These are phyloP conservation scores for Blastobotrys capitulatus DNA, from an alignment of 1,139 yeast genomes.

Conservation along the genomic window DNA sequence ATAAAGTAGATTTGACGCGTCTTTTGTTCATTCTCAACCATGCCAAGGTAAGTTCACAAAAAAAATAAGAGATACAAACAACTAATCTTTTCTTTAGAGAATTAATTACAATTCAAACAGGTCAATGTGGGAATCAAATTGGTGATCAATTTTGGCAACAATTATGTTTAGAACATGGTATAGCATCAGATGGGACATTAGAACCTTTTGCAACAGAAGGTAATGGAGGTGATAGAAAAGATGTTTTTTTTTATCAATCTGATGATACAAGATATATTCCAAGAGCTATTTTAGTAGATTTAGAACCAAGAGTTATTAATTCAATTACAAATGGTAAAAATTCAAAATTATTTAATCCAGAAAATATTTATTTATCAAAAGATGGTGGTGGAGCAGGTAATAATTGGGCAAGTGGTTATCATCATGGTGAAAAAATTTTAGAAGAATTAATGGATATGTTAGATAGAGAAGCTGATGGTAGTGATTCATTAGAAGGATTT, in stretches of 20 bases:
- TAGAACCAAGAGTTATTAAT: conserved; percentile 85
- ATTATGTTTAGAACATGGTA: conserved; percentile 82
- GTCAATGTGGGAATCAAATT: conserved; percentile 96
- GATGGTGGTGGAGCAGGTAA: conserved; percentile 85
- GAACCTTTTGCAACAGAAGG: conserved; percentile 29
- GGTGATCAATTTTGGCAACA: conserved; percentile 94
- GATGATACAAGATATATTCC: conserved; percentile 82
- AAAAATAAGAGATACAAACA: neutral
- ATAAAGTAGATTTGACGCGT: too few species aligned
- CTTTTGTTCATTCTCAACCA: too few species aligned
- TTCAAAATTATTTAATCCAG: conserved; percentile 73
- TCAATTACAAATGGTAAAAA: conserved; percentile 49
- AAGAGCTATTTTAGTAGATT: conserved; percentile 73
- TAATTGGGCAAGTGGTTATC: conserved; percentile 90
- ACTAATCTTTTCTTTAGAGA: conserved; percentile 33
- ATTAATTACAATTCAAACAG: conserved; percentile 60
- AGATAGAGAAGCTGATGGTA: conserved; percentile 85
- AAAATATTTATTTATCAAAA: conserved; percentile 72
- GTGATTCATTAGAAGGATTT: conserved; percentile 86
- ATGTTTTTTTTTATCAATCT: conserved; percentile 73
- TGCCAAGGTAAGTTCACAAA: neutral
- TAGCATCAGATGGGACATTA: conserved; percentile 63
- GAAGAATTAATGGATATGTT: conserved; percentile 76
- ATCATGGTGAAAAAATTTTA: conserved; percentile 61
- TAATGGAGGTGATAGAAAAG: conserved; percentile 63